Evolutionary conservation across 2,329 filamentous ascomycete genomes (phyloP).

Genomic region (Colletotrichum sp.): DNA sequence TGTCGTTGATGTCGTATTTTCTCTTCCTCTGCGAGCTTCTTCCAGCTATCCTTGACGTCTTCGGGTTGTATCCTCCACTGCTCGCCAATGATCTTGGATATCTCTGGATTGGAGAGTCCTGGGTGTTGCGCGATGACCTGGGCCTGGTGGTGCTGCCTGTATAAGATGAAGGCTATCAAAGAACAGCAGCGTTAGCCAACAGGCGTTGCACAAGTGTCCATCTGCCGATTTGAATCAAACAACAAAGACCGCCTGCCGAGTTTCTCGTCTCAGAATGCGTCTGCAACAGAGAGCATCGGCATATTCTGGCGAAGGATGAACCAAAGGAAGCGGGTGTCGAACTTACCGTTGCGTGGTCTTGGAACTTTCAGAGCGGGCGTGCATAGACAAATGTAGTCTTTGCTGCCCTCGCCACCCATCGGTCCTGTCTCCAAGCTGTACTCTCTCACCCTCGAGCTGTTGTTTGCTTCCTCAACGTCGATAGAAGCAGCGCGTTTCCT

Average conservation of each 20-base stretch:
- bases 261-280: background rate
- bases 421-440: constrained; percentile 40
- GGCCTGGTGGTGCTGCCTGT: constrained; percentile 90
- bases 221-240: constrained; percentile 2
- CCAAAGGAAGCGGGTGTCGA: background rate
- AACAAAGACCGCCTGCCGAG: constrained; percentile 12
- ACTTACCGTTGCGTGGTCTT: constrained; percentile 64
- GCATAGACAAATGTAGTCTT: constrained; percentile 60
- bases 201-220: constrained; percentile 2
- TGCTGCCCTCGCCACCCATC: constrained; percentile 24
- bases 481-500: constrained; percentile 53
- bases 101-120: constrained; percentile 92
- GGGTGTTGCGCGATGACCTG: constrained; percentile 82
- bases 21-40: constrained; percentile 88
- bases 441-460: constrained; percentile 36
- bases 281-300: background rate
- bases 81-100: constrained; percentile 95
- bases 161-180: constrained; percentile 88
- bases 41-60: constrained; percentile 84
- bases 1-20: constrained; percentile 87
- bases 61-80: constrained; percentile 84
- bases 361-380: constrained; percentile 62
- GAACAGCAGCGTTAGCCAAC: constrained; percentile 30
- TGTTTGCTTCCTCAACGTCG: constrained; percentile 49
- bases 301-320: constrained; percentile 11